phyloP scores from a whole-genome alignment of 2,329 filamentous ascomycete genomes.

The Trichoderma pleuroti region DNA sequence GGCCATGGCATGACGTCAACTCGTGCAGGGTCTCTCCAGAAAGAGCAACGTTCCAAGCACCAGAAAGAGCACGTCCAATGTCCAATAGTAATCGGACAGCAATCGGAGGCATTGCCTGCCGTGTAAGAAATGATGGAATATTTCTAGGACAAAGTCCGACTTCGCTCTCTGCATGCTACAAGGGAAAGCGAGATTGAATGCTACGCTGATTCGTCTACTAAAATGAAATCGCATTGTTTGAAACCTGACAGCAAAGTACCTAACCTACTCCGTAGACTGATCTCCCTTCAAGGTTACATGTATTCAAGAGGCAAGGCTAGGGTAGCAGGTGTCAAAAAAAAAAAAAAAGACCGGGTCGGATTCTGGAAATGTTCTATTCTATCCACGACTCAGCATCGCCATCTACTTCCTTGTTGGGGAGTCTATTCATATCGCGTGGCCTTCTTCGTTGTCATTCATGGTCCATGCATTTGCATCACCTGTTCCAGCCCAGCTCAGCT shows the following conservation, averaged over 20 bases:
- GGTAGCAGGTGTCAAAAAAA: not conserved
- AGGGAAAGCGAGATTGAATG: not conserved
- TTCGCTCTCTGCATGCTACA: not conserved
- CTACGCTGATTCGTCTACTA: not conserved
- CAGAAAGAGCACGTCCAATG: not conserved
- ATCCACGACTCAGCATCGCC: not conserved
- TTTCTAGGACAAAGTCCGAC: not conserved
- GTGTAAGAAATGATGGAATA: not conserved
- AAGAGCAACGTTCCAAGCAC: not conserved
- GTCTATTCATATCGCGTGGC: not conserved
- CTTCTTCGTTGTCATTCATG: not conserved
- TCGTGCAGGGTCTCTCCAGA: not conserved
- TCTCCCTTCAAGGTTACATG: too few species aligned
- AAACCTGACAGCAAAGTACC: not conserved
- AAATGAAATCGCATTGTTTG: not conserved
- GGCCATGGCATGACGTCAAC: conserved; percentile 2
- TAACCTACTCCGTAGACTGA: not conserved
- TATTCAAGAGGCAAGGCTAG: not conserved
- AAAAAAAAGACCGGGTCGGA: not conserved
- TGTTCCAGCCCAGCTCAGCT: not conserved
- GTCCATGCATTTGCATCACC: not conserved
- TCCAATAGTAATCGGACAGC: not conserved
- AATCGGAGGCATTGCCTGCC: not conserved
- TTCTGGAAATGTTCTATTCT: not conserved
- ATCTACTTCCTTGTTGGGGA: not conserved